Evolutionary conservation across 805 yeast species (phyloP).

Genomic region (Candida sonorensis): DNA sequence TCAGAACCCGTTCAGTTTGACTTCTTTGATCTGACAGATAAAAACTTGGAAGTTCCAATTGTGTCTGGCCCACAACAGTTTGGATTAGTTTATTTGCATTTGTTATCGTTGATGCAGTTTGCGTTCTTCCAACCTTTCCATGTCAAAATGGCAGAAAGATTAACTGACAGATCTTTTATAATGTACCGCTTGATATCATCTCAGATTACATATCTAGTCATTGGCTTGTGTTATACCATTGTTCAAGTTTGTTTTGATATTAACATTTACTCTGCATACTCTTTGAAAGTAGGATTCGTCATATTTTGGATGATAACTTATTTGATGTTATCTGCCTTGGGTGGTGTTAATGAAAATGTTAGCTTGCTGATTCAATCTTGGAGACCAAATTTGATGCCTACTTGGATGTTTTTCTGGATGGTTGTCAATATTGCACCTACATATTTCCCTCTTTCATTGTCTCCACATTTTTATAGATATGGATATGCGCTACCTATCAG

Average conservation of each 20-base stretch:
- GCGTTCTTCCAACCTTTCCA: slow-evolving; percentile 51
- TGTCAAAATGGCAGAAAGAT: slow-evolving; percentile 35
- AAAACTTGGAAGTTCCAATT: slow-evolving; percentile 40
- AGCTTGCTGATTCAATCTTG: slow-evolving; percentile 41
- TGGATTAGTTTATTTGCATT: slow-evolving; percentile 60
- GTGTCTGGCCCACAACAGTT: slow-evolving; percentile 61
- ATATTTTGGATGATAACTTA: slow-evolving; percentile 63
- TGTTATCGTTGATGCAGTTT: slow-evolving; percentile 62
- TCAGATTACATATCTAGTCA: slow-evolving; percentile 40
- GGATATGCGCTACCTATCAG: slow-evolving; percentile 66
- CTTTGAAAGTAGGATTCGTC: slow-evolving; percentile 57
- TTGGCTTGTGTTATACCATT: slow-evolving; percentile 51
- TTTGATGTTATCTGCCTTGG: slow-evolving; percentile 61
- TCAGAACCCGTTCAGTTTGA: slow-evolving; percentile 15
- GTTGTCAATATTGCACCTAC: slow-evolving; percentile 58
- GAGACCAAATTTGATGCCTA: slow-evolving; percentile 54
- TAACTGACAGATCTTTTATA: slow-evolving; percentile 41
- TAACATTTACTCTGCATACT: slow-evolving; percentile 46
- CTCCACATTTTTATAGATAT: slow-evolving; percentile 47
- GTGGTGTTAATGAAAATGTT: slow-evolving; percentile 60
- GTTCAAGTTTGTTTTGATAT: slow-evolving; percentile 62
- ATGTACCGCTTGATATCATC: slow-evolving; percentile 46
- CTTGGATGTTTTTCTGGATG: slow-evolving; percentile 67
- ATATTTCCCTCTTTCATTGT: slow-evolving; percentile 50
- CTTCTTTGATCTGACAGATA: slow-evolving; percentile 37